Conservation (phyloP, 2,329 filamentous ascomycete species). For the Fusarium circinatum region DNA sequence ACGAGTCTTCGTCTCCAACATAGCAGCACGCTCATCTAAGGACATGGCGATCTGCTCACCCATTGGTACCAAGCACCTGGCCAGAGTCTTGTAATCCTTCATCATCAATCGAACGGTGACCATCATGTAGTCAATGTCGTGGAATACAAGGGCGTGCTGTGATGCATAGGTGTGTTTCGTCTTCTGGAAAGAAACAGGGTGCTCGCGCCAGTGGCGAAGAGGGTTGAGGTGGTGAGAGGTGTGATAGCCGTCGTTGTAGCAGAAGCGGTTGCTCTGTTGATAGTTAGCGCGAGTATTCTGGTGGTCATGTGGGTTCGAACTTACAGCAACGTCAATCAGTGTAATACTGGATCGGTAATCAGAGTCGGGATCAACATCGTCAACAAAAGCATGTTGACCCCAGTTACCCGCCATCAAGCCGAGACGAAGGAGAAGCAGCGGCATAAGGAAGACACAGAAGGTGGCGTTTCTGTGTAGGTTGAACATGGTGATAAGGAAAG, state of each 20-base stretch:
- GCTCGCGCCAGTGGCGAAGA: conserved; percentile 82
- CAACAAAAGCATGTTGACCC: conserved; percentile 86
- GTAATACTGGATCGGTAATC: conserved; percentile 85
- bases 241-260: conserved; percentile 86
- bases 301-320: conserved; percentile 43
- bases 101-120: conserved; percentile 74
- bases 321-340: conserved; percentile 79
- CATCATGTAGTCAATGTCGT: conserved; percentile 84
- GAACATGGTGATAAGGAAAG: conserved; percentile 59
- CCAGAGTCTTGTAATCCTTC: conserved; percentile 78
- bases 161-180: conserved; percentile 73
- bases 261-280: conserved; percentile 78
- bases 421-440: conserved; percentile 72
- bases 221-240: conserved; percentile 85
- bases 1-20: conserved; percentile 39
- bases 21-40: conserved; percentile 53
- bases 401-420: conserved; percentile 86
- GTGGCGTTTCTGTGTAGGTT: conserved; percentile 65
- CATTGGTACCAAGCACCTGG: conserved; percentile 77
- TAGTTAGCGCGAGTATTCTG: not conserved
- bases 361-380: conserved; percentile 77
- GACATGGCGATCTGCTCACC: conserved; percentile 75
- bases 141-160: conserved; percentile 79
- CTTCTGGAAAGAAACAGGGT: conserved; percentile 77
- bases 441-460: conserved; percentile 72